These are phyloP conservation scores for Moesziomyces aphidis DNA, from an alignment of 1,284 basidiomycete species.

Conservation along the genomic window DNA sequence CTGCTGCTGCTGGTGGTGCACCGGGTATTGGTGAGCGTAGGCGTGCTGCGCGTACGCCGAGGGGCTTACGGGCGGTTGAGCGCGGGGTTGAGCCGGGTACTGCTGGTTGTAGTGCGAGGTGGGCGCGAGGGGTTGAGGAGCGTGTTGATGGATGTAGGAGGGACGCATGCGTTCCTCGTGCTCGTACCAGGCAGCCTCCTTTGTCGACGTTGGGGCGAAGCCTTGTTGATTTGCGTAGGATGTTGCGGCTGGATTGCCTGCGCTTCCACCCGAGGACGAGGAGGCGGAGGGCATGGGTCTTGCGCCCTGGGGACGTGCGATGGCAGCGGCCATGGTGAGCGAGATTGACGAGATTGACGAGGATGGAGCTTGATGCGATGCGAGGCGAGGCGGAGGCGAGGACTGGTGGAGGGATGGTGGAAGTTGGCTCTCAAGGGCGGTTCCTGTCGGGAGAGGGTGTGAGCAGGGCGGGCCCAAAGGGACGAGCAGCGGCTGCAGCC, in stretches of 20 bases:
- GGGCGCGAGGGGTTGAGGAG: slow-evolving; percentile 23
- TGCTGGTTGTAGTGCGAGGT: slow-evolving; percentile 30
- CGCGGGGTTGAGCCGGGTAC: slow-evolving; percentile 8
- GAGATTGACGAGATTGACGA: neutral
- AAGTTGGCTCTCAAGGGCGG: too few relatives aligned
- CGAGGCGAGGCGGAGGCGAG: neutral
- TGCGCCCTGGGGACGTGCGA: slow-evolving; percentile 37
- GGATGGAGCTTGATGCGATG: neutral
- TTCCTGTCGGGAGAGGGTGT: neutral
- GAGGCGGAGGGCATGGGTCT: slow-evolving; percentile 46
- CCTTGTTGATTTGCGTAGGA: slow-evolving; percentile 15
- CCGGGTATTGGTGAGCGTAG: slow-evolving; percentile 13
- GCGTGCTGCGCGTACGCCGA: slow-evolving; percentile 21
- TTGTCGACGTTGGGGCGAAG: slow-evolving; percentile 14
- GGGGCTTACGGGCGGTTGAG: slow-evolving; percentile 28
- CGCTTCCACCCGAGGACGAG: slow-evolving; percentile 25
- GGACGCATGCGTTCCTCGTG: slow-evolving; percentile 60
- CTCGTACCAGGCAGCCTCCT: slow-evolving; percentile 63
- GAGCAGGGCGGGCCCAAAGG: too few relatives aligned
- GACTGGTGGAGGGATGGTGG: neutral
- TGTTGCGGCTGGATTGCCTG: slow-evolving; percentile 4
- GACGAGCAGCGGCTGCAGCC: too few relatives aligned
- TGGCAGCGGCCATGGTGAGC: slow-evolving; percentile 29
- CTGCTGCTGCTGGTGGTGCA: slow-evolving; percentile 14
- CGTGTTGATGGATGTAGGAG: slow-evolving; percentile 57